Base-by-base conservation (phyloP, 768 basidiomycete species). In the Boletus huronensis region DNA sequence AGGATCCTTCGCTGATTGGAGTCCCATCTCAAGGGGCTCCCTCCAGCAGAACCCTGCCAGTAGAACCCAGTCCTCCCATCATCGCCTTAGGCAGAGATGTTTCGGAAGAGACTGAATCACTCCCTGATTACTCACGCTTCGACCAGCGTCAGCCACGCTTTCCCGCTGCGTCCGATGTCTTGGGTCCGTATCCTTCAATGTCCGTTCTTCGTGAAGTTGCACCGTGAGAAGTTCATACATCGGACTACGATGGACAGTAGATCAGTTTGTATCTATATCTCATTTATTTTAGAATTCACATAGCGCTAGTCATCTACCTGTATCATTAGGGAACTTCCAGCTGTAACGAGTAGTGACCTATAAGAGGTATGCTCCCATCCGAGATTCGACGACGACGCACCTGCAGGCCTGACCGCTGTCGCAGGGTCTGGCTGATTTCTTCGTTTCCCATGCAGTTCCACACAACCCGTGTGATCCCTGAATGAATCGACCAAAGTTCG, bases 131-230 rank as follows among this genome's bases (percentile, higher is more conserved):
- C 54, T 64, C 67, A 0, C 68, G 59, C 31, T 64, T 69, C 25
- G 71, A 71, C 38, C 49, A 61, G 7, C 57, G 52, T 26, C 63
- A 51, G 10, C 57, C 58, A 7, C 56, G 50, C 25, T 60, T 62
- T 34, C 61, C 61, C n/a, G 6, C 19, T 9, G 67, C 61, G 26
- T 50, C 60, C 13, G 58, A 58, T 41, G 44, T 48, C 0, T 31
- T 70, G 49, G 70, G 70, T 5, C 69, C 70, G 47, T 71, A 70
- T 32, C 69, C 70, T 1, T 56, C 62, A 3, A 17, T 58, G 38
- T 50, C 70, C 21, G 8, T 44, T 29, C 32, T 69, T 5, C 16
- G 42, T 26, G 42, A 17, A 28, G 34, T n/a, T 34, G 16, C 39
- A 7, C 50, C 13, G 2, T 58, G 42, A 65, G 45, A 25, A 23